phyloP scores from a whole-genome alignment of 2,329 filamentous ascomycete genomes.

The Calonectria naviculata region DNA sequence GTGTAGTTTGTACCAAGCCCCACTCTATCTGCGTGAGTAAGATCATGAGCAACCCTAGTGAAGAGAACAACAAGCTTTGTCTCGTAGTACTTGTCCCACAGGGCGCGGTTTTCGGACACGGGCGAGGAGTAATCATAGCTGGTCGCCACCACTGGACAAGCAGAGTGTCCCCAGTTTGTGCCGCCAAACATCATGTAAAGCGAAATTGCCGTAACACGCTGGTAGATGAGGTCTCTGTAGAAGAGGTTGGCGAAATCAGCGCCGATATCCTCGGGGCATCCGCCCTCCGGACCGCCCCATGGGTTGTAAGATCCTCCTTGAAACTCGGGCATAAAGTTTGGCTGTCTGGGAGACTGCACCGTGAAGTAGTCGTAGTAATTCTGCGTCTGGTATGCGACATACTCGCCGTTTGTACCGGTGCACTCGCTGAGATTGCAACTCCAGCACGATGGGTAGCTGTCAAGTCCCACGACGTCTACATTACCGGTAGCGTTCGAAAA shows the following conservation, averaged over 20 bases:
- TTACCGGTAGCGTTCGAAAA: conserved; percentile 67
- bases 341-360: conserved; percentile 35
- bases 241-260: conserved; percentile 72
- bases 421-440: conserved; percentile 72
- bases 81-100: conserved; percentile 71
- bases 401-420: conserved; percentile 68
- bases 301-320: conserved; percentile 61
- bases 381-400: conserved; percentile 63
- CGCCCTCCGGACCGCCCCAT: conserved; percentile 69
- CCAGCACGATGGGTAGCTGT: conserved; percentile 69
- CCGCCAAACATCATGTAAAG: conserved; percentile 75
- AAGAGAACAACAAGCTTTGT: conserved; percentile 72
- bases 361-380: conserved; percentile 45
- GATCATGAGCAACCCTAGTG: conserved; percentile 65
- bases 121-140: conserved; percentile 74
- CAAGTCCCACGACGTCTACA: conserved; percentile 63
- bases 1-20: conserved; percentile 45
- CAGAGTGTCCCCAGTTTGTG: conserved; percentile 71
- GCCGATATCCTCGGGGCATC: conserved; percentile 64
- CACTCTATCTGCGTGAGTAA: conserved; percentile 64
- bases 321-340: conserved; percentile 41
- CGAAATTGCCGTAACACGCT: conserved; percentile 68
- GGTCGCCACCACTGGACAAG: conserved; percentile 67
- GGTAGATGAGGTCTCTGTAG: conserved; percentile 70
- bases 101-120: conserved; percentile 67